Base-by-base conservation (phyloP, 192 early-diverging fungal genomes). In the Polychytrium aggregatum region DNA sequence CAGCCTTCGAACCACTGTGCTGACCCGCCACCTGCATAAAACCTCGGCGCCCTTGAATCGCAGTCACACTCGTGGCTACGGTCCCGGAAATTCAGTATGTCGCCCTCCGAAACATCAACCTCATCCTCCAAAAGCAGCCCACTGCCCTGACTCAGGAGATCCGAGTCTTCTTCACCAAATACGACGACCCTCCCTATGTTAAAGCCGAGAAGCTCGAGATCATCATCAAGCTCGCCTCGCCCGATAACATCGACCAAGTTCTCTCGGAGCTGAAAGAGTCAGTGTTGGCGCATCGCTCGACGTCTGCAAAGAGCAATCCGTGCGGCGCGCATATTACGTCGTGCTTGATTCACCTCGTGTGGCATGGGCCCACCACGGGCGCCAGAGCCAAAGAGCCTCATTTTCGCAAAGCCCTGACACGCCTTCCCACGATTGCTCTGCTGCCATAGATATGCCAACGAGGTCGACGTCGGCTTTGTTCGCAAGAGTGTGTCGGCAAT, bases 181-280 rank as follows among this genome's bases (percentile, higher is more conserved):
- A 92, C 72, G 96, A 98, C 64, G 94, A 98, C 68, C 90, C 94
- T 24, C 85, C 85, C 20, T 98, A 95, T 51, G 91, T 98, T 53
- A 98, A 98, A 63, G 69, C 84, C 30, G 92, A 96, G 48, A 98
- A 98, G 54, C 71, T 98, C 28, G 87, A 90, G 43, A 84, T 98
- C 35, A 83, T 98, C 62, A 85, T 96, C 55, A 84, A 81, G 38
- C 76, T 98, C 20, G 85, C 82, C 52, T 82, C 80, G 20, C 86
- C 87, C 45, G 70, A 75, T 48, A 95, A 93, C 53, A 71, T 90
- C 14, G 91, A 96, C 45, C 88, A 92, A 48, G 76, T 98, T 33
- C 67, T 98, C 27, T 83, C 79, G 34, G 94, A 98, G 69, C 74
- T 98, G 28, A 86, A 88, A 57, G 94, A 98, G 83, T 97, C 72